Evolutionary conservation across 805 yeast genomes (phyloP).

Genomic region (Myxozyma neotropica): DNA sequence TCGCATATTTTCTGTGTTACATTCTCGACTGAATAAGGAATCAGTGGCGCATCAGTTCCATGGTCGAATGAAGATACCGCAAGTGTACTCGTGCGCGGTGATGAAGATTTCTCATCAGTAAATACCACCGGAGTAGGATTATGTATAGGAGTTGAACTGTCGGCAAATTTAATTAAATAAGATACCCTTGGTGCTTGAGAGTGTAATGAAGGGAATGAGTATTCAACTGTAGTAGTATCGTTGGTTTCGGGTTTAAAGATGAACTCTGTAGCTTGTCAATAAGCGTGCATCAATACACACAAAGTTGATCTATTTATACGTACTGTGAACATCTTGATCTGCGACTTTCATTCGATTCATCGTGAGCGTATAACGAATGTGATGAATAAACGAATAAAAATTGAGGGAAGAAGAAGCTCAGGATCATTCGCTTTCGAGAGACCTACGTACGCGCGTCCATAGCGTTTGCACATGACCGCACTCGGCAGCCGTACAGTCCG

Average conservation of each 20-base stretch:
- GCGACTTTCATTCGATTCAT: slow-evolving; percentile 4
- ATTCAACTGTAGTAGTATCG: too few relatives aligned
- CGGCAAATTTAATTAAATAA: background rate
- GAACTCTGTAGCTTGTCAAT: slow-evolving; percentile 5
- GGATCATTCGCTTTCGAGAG: too few relatives aligned
- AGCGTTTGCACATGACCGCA: too few relatives aligned
- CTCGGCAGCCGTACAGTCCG: too few relatives aligned
- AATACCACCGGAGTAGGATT: background rate
- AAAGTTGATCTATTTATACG: background rate
- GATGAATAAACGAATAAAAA: too few relatives aligned
- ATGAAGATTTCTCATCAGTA: background rate
- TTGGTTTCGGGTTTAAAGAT: background rate
- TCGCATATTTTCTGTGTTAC: slow-evolving; percentile 7
- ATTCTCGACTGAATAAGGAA: background rate
- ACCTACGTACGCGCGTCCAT: too few relatives aligned
- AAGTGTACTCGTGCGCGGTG: background rate
- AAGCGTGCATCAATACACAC: background rate
- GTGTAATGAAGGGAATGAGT: too few relatives aligned
- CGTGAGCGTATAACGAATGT: too few relatives aligned
- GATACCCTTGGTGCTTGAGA: background rate
- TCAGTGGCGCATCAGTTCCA: background rate
- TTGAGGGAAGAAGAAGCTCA: too few relatives aligned
- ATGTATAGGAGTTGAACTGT: background rate
- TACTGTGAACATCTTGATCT: slow-evolving; percentile 3
- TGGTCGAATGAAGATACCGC: background rate